Evolutionary conservation across 495 filamentous ascomycete genomes (phyloP), one percentile per base, ranked within the genome.

Genomic region (Letharia columbiana): DNA sequence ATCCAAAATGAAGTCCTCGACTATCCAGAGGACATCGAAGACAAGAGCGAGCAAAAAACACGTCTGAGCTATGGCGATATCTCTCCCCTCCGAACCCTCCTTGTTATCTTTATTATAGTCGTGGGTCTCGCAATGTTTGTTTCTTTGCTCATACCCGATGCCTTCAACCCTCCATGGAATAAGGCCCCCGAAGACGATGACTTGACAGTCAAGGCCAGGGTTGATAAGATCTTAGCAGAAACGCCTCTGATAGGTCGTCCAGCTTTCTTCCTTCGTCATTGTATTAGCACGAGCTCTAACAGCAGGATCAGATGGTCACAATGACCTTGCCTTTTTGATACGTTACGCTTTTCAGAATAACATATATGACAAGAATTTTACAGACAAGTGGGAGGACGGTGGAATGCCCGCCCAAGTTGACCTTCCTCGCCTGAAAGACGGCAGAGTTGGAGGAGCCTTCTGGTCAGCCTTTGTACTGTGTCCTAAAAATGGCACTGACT

Each of bases 291-390:
- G 12, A n/a, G 47, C 33, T 56, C 68, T 71, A 67, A 76, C 41
- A 35, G 3, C 8, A 42, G 62, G 33, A 28, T 31, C 69, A 95
- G 93, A 98, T 76, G 92, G 93, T 4, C 94, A 98, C 73, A 88
- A 96, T 80, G 94, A 98, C 72, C 78, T 97, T 31, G 84, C 92
- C 15, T 87, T 91, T 67, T 68, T 87, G 31, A 80, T 98, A 67
- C 83, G 91, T 45, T 76, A 69, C n/a, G 20, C 76, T 6, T 91
- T 85, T 72, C 76, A 86, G 23, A 96, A 96, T 73, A 84, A 87
- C 64, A 92, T 98, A 73, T 89, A 96, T 73, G 72, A 79, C 64
- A 71, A 80, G 11, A 85, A 88, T 52, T 97, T 97, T 76, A 88
- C 83, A 13, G 75, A 83, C 8, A 80, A 81, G 23, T 91, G 92